Conservation (phyloP, 495 filamentous ascomycete genomes). For the Trichocladium antarcticum region DNA sequence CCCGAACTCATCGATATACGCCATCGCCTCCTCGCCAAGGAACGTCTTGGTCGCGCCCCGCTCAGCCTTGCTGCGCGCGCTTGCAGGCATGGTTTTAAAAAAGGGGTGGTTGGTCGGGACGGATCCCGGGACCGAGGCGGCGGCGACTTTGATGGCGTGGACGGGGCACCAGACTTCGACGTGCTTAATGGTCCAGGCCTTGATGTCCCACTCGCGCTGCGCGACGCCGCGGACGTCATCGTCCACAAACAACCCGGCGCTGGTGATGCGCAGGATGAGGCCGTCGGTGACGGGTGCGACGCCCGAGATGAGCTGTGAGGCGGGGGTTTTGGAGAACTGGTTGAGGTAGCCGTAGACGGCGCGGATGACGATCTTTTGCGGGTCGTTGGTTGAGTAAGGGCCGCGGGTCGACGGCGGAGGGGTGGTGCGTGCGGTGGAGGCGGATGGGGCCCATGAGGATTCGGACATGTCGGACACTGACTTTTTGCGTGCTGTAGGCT, state of each 20-base stretch:
- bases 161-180: constrained; percentile 80
- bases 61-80: constrained; percentile 31
- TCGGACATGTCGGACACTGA: constrained; percentile 64
- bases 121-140: constrained; percentile 23
- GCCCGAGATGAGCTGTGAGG: constrained; percentile 68
- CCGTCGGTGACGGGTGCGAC: constrained; percentile 72
- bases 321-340: constrained; percentile 65
- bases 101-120: constrained; percentile 31
- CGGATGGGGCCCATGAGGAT: constrained; percentile 71
- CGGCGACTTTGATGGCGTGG: constrained; percentile 34
- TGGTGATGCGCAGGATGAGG: constrained; percentile 70
- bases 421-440: constrained; percentile 73
- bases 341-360: constrained; percentile 87
- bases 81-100: constrained; percentile 28
- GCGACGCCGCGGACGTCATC: constrained; percentile 79
- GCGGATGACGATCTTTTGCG: constrained; percentile 86
- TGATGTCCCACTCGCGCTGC: constrained; percentile 95
- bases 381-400: constrained; percentile 72
- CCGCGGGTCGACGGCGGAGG: constrained; percentile 68
- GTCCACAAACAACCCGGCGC: constrained; percentile 90
- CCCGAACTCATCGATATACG: constrained; percentile 46
- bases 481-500: constrained; percentile 34
- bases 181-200: constrained; percentile 89
- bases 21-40: constrained; percentile 52
- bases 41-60: constrained; percentile 37